Evolutionary conservation across 345 rosid species (phyloP).

Genomic region (Salix purpurea): DNA sequence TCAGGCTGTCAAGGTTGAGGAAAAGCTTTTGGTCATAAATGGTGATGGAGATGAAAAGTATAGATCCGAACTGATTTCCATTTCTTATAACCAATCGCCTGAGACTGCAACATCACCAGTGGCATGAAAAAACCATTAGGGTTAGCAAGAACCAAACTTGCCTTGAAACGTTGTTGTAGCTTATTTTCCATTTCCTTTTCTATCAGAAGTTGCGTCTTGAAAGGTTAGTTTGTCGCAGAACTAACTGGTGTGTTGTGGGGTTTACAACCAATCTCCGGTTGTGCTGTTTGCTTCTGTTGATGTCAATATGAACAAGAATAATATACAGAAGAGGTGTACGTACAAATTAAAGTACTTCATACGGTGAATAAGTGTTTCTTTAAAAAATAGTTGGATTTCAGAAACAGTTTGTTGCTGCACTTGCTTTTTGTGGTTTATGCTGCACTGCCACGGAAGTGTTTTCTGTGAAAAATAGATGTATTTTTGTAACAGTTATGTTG

Average conservation of each 20-base stretch:
- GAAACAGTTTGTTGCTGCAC: not conserved
- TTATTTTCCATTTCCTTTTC: not conserved
- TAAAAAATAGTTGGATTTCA: not conserved
- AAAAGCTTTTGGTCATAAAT: not conserved
- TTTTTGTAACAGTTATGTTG: too few relatives aligned
- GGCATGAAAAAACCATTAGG: not conserved
- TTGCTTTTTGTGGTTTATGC: not conserved
- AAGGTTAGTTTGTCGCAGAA: not conserved
- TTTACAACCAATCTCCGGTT: not conserved
- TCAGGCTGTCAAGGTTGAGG: not conserved
- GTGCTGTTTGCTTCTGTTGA: constrained; percentile 1
- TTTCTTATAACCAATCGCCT: constrained; percentile 20
- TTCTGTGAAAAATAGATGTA: too few relatives aligned
- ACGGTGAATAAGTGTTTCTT: not conserved
- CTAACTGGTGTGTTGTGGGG: not conserved
- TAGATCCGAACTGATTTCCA: constrained; percentile 36
- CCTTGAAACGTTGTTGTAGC: not conserved
- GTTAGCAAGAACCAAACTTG: not conserved
- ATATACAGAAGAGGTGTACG: not conserved
- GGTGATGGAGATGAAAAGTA: constrained; percentile 22
- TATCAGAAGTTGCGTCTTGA: too few relatives aligned
- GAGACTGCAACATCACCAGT: constrained; percentile 1
- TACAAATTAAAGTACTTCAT: not conserved
- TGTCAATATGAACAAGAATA: not conserved
- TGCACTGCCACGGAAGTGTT: not conserved